phyloP scores from a whole-genome alignment of 176 grass and related monocot species.

The Avena sativa region DNA sequence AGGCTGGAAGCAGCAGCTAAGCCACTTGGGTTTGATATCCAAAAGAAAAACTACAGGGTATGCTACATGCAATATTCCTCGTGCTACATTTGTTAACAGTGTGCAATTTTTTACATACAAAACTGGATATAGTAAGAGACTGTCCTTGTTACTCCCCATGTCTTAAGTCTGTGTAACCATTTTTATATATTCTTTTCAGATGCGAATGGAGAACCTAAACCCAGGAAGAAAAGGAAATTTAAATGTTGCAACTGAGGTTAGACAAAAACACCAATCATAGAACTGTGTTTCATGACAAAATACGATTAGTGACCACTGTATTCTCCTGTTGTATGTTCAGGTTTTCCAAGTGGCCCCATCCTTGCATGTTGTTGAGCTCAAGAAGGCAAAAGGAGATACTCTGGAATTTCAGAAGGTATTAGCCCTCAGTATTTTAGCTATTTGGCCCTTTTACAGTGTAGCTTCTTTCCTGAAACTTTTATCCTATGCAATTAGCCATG shows the following conservation, averaged over 20 bases:
- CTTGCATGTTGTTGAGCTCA: slow-evolving; percentile 86
- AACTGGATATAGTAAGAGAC: background rate
- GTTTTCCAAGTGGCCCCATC: slow-evolving; percentile 90
- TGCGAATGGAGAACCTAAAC: slow-evolving; percentile 79
- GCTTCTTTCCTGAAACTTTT: background rate
- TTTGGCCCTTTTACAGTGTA: background rate
- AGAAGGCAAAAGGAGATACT: slow-evolving; percentile 89
- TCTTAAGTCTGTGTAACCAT: background rate
- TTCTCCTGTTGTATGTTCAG: slow-evolving; percentile 46
- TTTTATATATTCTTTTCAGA: slow-evolving; percentile 49
- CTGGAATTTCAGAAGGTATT: slow-evolving; percentile 88
- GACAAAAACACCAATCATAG: slow-evolving; percentile 29
- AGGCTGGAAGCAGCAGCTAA: slow-evolving; percentile 90
- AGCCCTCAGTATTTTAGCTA: background rate
- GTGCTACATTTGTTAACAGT: background rate
- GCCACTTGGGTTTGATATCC: slow-evolving; percentile 89
- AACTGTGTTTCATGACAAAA: slow-evolving; percentile 1
- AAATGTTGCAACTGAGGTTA: slow-evolving; percentile 86
- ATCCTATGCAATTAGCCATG: background rate
- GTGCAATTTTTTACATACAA: background rate
- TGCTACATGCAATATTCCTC: slow-evolving; percentile 23
- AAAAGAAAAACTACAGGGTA: slow-evolving; percentile 94
- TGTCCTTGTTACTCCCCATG: background rate
- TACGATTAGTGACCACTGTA: background rate
- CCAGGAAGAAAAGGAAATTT: slow-evolving; percentile 91